Evolutionary conservation across 192 early-diverging fungal species (phyloP), one percentile per base, ranked within the genome.

Genomic region (Coemansia sp.): DNA sequence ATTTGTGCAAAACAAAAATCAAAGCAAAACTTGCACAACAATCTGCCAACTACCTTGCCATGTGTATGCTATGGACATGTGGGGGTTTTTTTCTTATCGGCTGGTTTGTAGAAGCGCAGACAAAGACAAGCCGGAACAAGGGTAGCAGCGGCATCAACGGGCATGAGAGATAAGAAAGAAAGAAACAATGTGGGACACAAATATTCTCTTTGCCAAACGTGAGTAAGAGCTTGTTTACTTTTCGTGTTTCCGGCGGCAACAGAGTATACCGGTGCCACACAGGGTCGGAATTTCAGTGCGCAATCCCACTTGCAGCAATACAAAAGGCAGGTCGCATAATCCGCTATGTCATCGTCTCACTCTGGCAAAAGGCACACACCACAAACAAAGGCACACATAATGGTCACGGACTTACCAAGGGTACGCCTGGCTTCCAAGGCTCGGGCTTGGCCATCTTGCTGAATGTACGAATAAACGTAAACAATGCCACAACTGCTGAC

Each of bases 371-470:
- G 30, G 30, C 30, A 30, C 30, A 30, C 30, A 30, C 30, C 30
- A 30, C 30, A 30, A 30, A 30, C 30, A 46, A 18, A 5, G 4
- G 14, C 4, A 46, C 7, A 46, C 6, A 46, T 14, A 18, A 18
- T 46, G 44, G 18, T 1, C 51, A 26, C 14, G 21, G 45, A 64
- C 80, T 69, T 81, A 77, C 72, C 65, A 89, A 66, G 41, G 90
- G 90, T 23, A 89, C 77, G n/a, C 92, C 92, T n/a, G 94, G 81
- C 62, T 84, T 78, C 93, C 94, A 97, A 35, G 85, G 81, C 43
- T 74, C 75, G 35, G 88, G 77, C 56, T 81, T 84, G 26, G 89
- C 83, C 69, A 97, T 89, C 39, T 78, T 76, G 78, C 89, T 92
- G 70, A 91, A 90, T 2, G 95, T 95, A 62, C 85, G 79, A 63